Base-by-base conservation (phyloP, 108 stramenopile species). In the Phaeodactylum tricornutum region DNA sequence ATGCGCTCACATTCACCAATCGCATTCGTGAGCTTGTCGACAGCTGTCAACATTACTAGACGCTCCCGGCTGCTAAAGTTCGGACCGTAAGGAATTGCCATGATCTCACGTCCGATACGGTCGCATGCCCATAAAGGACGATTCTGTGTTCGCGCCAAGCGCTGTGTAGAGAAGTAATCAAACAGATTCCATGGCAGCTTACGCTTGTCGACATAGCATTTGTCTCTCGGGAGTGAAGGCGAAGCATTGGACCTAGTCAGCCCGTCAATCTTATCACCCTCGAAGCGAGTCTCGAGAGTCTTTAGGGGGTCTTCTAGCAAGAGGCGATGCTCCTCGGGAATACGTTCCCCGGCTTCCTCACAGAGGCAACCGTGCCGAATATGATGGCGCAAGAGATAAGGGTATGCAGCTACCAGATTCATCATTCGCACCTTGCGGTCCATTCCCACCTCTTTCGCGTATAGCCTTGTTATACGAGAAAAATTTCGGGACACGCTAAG, bases 1-100 rank as follows among this genome's bases (percentile, higher is more conserved):
- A 94, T 81, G 40, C 87, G 64, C 51, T 94, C 90, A 40, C 84
- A 87, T 14, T 82, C 60, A 16, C 90, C 90, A 42, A 92, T 65
- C 39, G 76, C 53, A 38, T 69, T 47, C 42, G 64, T 75, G 34
- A 92, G 63, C 60, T 75, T 72, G 30, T 73, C 72, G 7, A 73
- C 47, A 43, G 59, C 28, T 9, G 63, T 48, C 15, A 93, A 47
- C 3, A 93, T 50, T 22, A 57, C 54, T 20, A 84, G 69, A 14
- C 87, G 59, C 34, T 93, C 92, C 15, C 86, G 62, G 24, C 53
- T 75, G 1, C 69, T 56, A 22, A 64, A 80, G 64, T 70, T 69
- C 21, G 59, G 58, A 8, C 42, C 31, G 46, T 67, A 75, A 22
- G 62, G 25, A 41, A 77, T 64, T 14, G 43, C 36, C 4, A 69